These are phyloP conservation scores for Lupinus albus DNA, from an alignment of 306 rosid genomes.

Conservation along the genomic window DNA sequence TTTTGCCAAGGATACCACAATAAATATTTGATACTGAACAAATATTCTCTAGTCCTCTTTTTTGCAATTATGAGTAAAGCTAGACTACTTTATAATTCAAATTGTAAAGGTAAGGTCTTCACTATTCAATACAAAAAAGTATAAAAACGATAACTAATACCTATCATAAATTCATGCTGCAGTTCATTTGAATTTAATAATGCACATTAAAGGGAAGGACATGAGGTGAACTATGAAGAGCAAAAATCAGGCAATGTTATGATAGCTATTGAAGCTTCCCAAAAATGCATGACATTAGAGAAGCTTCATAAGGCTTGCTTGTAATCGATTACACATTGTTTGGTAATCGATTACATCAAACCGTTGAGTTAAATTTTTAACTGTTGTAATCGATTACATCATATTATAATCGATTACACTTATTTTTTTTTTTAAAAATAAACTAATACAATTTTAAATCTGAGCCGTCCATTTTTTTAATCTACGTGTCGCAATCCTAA, in stretches of 20 bases:
- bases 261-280: neutral
- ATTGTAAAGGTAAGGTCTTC: neutral
- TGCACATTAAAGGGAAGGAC: constrained; percentile 11
- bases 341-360: too few relatives aligned
- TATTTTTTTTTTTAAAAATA: too few relatives aligned
- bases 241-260: neutral
- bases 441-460: too few relatives aligned
- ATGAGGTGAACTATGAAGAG: constrained; percentile 1
- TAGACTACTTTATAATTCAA: constrained; percentile 10
- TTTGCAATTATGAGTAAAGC: neutral
- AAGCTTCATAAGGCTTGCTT: too few relatives aligned
- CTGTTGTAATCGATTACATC: too few relatives aligned
- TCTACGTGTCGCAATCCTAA: too few relatives aligned
- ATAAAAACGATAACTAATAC: neutral
- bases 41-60: constrained; percentile 15
- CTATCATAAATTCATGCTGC: neutral
- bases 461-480: too few relatives aligned
- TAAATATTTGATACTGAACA: constrained; percentile 13
- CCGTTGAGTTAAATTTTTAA: too few relatives aligned
- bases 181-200: constrained; percentile 11
- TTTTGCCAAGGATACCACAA: constrained; percentile 19
- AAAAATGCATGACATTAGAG: neutral
- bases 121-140: neutral
- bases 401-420: too few relatives aligned
- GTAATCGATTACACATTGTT: too few relatives aligned